Base-by-base conservation (phyloP, 2,329 filamentous ascomycete genomes). In the Trichoderma atroviride region DNA sequence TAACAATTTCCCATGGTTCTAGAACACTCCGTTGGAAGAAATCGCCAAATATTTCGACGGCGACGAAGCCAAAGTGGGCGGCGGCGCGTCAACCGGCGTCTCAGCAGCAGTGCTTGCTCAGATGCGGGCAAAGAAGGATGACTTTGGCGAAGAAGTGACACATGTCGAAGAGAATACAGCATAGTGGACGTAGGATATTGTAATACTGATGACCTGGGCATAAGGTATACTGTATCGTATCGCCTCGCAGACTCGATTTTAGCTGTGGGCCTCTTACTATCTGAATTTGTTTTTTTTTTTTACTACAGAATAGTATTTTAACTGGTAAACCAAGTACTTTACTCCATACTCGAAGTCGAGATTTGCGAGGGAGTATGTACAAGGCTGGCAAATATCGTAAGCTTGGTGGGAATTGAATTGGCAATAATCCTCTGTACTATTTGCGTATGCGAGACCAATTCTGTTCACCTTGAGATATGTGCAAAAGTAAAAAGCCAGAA, bases 1-100 rank as follows among this genome's bases (percentile, higher is more conserved):
- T 22, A 4, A n/a, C 27, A 3, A 4, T 19, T 33, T 22, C 13
- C 33, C n/a, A 19, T 50, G 27, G 27, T 27, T 11, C 33, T 59
- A 67, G 64, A 60, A 52, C 6, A 67, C 56, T 35, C 64, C 64
- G 7, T 13, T 67, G 31, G 64, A 67, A n/a, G 64, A 67, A n/a
- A 67, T 67, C 29, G 64, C 64, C 29, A 67, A 67, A n/a, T 60
- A 24, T n/a, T 67, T 67, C 40, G 65, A 61, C 31, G 56, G 65
- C 14, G 65, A 68, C 3, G 53, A 60, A 37, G 65, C 65, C 65
- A 61, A 68, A 10, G 65, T 68, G 29, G 65, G 65, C 14, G 65
- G 65, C 5, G 57, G 56, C 16, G 56, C 65, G 16, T 59, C 55
- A n/a, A 61, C 56, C 14, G 22, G 56, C 3, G 27, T 52, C 19